Evolutionary conservation across 2,329 filamentous ascomycete genomes (phyloP).

Genomic region (Pseudohalonectria lignicola): DNA sequence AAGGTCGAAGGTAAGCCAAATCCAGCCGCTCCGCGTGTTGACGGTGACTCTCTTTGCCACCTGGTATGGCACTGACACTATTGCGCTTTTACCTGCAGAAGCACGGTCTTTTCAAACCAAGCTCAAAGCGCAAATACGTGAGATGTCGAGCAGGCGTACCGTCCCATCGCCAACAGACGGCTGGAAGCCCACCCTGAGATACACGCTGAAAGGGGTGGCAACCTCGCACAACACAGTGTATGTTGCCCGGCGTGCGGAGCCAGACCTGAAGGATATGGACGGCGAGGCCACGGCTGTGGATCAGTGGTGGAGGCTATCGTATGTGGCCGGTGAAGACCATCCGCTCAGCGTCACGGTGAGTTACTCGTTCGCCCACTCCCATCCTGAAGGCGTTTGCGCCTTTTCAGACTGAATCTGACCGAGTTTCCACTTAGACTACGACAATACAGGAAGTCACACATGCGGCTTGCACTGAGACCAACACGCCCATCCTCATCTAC

Average conservation of each 20-base stretch:
- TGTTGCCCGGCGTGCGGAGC: conserved; percentile 13
- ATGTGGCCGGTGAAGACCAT: conserved; percentile 7
- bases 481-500: conserved; percentile 17
- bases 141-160: conserved; percentile 5
- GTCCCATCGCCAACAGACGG: conserved; percentile 9
- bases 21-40: too few species aligned
- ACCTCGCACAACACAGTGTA: conserved; percentile 14
- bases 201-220: conserved; percentile 18
- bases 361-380: too few species aligned
- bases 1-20: conserved; percentile 2
- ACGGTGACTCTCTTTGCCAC: too few species aligned
- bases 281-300: conserved; percentile 8
- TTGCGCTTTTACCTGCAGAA: too few species aligned
- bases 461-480: conserved; percentile 7
- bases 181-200: conserved; percentile 16
- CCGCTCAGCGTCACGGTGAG: conserved; percentile 11
- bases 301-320: conserved; percentile 18
- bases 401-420: too few species aligned
- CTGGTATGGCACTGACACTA: neutral
- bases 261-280: conserved; percentile 9
- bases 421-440: neutral
- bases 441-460: conserved; percentile 9
- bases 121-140: conserved; percentile 1
- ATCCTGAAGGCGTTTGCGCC: too few species aligned
- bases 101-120: too few species aligned